Conservation (phyloP, 2,329 filamentous ascomycete genomes). For the Erysiphe pulchra region DNA sequence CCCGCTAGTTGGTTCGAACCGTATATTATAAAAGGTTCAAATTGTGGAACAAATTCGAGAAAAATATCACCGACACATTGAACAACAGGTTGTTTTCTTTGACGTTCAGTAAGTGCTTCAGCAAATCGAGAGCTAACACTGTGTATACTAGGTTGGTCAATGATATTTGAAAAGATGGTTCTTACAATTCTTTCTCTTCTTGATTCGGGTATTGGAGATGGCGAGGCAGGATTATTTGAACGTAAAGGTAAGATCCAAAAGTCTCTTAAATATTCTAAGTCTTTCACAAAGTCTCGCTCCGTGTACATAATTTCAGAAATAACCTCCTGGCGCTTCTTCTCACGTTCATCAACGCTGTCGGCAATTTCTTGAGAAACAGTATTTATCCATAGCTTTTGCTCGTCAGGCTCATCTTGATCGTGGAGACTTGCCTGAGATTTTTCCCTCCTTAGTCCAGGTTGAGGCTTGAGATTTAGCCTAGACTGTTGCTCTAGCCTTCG, state of each 20-base stretch:
- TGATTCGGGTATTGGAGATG: constrained; percentile 70
- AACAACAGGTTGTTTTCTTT: constrained; percentile 77
- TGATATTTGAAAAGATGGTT: constrained; percentile 85
- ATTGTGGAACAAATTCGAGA: constrained; percentile 69
- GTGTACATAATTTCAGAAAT: constrained; percentile 98
- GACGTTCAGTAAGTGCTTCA: constrained; percentile 63
- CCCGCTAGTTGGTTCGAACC: constrained; percentile 88
- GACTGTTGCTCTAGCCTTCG: constrained; percentile 85
- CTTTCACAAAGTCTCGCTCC: constrained; percentile 95
- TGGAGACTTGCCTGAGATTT: constrained; percentile 48
- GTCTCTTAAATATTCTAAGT: constrained; percentile 87
- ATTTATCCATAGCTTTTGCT: constrained; percentile 98
- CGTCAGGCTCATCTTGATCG: constrained; percentile 71
- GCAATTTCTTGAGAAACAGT: constrained; percentile 88
- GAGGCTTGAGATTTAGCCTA: constrained; percentile 74
- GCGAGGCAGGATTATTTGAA: constrained; percentile 32
- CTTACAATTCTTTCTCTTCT: constrained; percentile 75
- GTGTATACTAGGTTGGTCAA: constrained; percentile 61
- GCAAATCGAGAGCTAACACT: constrained; percentile 74
- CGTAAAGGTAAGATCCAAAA: constrained; percentile 94
- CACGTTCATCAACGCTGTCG: constrained; percentile 65
- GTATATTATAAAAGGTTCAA: constrained; percentile 89
- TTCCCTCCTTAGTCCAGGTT: constrained; percentile 47
- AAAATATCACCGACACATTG: constrained; percentile 84
- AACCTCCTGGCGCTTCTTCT: constrained; percentile 95